Evolutionary conservation across 352 stramenopile species (phyloP).

Genomic region (Globisporangium parvum): DNA sequence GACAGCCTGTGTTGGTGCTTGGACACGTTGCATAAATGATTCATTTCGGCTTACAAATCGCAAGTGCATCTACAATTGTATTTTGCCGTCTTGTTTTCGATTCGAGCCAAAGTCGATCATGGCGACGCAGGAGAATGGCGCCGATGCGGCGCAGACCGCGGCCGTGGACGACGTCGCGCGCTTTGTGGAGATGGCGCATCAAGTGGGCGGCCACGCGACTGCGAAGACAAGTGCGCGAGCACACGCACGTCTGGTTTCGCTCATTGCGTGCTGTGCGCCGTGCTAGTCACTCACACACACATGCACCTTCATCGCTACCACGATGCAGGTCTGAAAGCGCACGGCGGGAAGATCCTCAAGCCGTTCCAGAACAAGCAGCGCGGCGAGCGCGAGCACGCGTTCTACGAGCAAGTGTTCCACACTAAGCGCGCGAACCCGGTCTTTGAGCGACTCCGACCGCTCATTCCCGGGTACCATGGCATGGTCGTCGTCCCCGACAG

Average conservation of each 20-base stretch:
- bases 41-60: too few species aligned
- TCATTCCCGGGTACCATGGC: slow-evolving; percentile 67
- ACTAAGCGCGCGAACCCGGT: slow-evolving; percentile 13
- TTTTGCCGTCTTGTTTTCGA: too few species aligned
- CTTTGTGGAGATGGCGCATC: slow-evolving; percentile 58
- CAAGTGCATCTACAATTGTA: too few species aligned
- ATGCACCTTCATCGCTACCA: too few species aligned
- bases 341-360: slow-evolving; percentile 73
- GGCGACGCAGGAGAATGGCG: background rate
- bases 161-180: slow-evolving; percentile 3
- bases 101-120: too few species aligned
- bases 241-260: background rate
- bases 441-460: slow-evolving; percentile 25
- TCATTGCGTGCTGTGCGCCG: background rate
- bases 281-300: background rate
- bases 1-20: background rate
- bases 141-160: background rate
- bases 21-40: too few species aligned
- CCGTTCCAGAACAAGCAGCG: slow-evolving; percentile 80
- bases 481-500: slow-evolving; percentile 28
- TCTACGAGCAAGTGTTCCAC: slow-evolving; percentile 68
- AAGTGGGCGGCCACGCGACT: slow-evolving; percentile 77
- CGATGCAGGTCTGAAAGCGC: slow-evolving; percentile 46
- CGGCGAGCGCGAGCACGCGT: slow-evolving; percentile 65
- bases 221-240: slow-evolving; percentile 58